Percentiles rank a stretch among this genome's conserved stretches.
Conservation (phyloP, 345 rosid genomes). For the Sonneratia caseolaris region DNA sequence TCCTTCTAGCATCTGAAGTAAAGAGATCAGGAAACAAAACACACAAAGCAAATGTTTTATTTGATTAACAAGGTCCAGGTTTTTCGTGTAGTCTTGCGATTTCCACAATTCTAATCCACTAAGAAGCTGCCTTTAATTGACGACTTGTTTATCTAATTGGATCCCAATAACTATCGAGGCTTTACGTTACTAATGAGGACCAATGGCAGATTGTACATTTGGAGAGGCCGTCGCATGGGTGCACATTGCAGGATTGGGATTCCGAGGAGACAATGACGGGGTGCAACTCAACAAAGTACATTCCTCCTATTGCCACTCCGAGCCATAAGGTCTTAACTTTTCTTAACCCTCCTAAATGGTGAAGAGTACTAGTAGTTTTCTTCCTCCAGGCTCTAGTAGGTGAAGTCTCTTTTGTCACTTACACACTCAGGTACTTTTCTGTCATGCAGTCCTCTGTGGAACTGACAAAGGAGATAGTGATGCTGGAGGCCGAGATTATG, state of each 20-base stretch:
- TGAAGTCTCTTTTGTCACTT: background rate
- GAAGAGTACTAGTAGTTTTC: background rate
- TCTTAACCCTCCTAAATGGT: background rate
- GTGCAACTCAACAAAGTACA: slow-evolving; percentile 16
- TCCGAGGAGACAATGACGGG: slow-evolving; percentile 11
- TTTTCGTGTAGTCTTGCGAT: background rate
- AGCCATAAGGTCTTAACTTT: slow-evolving; percentile 25
- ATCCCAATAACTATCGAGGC: background rate
- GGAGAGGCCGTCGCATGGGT: slow-evolving; percentile 26
- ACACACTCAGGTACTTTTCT: background rate
- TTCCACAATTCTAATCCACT: background rate
- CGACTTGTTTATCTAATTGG: background rate
- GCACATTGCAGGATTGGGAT: slow-evolving; percentile 21
- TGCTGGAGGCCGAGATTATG: slow-evolving; percentile 57
- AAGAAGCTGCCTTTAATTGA: background rate
- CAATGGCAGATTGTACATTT: slow-evolving; percentile 29
- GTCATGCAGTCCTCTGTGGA: slow-evolving; percentile 50
- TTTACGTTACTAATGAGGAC: background rate
- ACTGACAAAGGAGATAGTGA: slow-evolving; percentile 56
- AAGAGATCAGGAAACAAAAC: background rate
- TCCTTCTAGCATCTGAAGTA: background rate
- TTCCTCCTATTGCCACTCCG: slow-evolving; percentile 23
- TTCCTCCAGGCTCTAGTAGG: background rate
- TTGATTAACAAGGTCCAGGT: background rate
- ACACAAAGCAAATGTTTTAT: background rate